phyloP scores from a whole-genome alignment of 1,284 basidiomycete species.

The Baeospora myosura region DNA sequence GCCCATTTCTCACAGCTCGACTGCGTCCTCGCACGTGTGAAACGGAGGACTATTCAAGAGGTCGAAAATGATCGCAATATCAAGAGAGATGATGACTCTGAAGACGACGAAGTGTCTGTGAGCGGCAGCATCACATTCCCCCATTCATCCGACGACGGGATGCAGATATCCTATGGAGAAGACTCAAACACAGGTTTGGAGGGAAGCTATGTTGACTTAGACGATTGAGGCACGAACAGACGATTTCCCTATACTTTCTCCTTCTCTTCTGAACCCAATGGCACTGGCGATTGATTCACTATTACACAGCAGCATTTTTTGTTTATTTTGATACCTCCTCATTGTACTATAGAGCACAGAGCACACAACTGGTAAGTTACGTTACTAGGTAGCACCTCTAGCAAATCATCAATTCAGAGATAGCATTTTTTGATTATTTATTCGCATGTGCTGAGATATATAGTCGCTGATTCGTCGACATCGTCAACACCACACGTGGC shows the following conservation, averaged over 20 bases:
- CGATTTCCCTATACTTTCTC: background rate
- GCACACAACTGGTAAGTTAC: too few relatives aligned
- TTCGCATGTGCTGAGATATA: too few relatives aligned
- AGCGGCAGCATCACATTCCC: too few relatives aligned
- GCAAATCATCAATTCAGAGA: too few relatives aligned
- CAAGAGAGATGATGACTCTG: conserved; percentile 4
- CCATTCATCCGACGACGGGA: too few relatives aligned
- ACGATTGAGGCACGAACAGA: background rate
- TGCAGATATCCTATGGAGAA: too few relatives aligned
- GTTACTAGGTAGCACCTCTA: too few relatives aligned
- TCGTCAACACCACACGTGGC: background rate
- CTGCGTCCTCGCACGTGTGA: conserved; percentile 66
- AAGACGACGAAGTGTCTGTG: too few relatives aligned
- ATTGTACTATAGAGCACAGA: background rate
- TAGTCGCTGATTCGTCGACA: too few relatives aligned
- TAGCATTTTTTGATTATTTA: too few relatives aligned
- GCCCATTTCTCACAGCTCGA: conserved; percentile 84
- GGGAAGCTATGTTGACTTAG: background rate
- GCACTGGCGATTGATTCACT: background rate
- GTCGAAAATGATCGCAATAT: conserved; percentile 22
- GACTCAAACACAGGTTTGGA: too few relatives aligned
- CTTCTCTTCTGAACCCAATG: too few relatives aligned
- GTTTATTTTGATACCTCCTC: background rate
- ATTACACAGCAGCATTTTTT: background rate
- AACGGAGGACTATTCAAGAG: conserved; percentile 53